phyloP scores from a whole-genome alignment of 805 yeast genomes.

The Tetrapisispora fleetii region DNA sequence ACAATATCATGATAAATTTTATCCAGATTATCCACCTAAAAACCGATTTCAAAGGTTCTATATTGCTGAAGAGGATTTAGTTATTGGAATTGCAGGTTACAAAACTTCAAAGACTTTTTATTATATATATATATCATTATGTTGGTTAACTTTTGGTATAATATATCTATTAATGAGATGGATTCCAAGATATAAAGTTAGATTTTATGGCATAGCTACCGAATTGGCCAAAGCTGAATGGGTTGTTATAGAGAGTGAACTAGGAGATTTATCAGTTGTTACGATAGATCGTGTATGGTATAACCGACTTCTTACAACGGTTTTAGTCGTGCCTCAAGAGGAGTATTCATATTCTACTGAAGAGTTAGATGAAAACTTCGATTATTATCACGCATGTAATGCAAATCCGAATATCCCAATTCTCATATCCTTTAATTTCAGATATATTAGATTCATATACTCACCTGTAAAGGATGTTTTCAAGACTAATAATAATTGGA shows the following conservation, averaged over 20 bases:
- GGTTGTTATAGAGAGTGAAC: constrained; percentile 90
- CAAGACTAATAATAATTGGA: constrained; percentile 79
- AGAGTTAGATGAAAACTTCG: constrained; percentile 7
- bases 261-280: constrained; percentile 68
- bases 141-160: constrained; percentile 56
- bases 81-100: constrained; percentile 91
- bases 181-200: constrained; percentile 71
- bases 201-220: constrained; percentile 50
- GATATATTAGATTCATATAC: constrained; percentile 75
- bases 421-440: constrained; percentile 62
- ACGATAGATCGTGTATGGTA: constrained; percentile 50
- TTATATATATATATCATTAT: constrained; percentile 41
- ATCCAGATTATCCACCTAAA: constrained; percentile 33
- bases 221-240: constrained; percentile 81
- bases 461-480: constrained; percentile 83
- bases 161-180: constrained; percentile 69
- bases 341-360: constrained; percentile 16
- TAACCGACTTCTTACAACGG: constrained; percentile 61
- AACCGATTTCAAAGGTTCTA: constrained; percentile 69
- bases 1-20: constrained; percentile 36
- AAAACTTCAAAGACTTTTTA: constrained; percentile 39
- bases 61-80: constrained; percentile 90
- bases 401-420: constrained; percentile 45
- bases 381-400: constrained; percentile 19
- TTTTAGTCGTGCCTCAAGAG: constrained; percentile 33